Evolutionary conservation across 306 rosid species (phyloP), one percentile per base, ranked within the genome.

Genomic region (Quercus gilva): DNA sequence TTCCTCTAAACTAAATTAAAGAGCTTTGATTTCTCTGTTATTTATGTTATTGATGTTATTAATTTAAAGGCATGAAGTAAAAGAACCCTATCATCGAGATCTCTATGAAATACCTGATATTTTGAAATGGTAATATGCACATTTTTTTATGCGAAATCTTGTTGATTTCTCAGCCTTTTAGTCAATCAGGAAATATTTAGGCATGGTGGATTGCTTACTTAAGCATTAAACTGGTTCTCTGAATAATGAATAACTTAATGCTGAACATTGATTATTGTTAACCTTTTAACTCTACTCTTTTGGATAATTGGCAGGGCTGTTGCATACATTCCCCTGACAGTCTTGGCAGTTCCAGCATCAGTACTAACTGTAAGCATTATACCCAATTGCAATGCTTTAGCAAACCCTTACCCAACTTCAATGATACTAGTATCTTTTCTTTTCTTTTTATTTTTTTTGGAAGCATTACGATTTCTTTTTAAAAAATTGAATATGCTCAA

Each of bases 261-360:
- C 77, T 71, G 21, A 31, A 75, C 65, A 1, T 55, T 76, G 10
- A 61, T 23, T 33, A 14, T 56, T 58, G 7, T 23, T 53, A 29
- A 65, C 55, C 19, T 63, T 69, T 74, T 52, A 37, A 33, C 69
- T 19, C 41, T 52, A 17, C 57, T 79, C 74, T 59, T 20, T 76
- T 43, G 69, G 82, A 53, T 82, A 56, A 67, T 73, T 23, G 80
- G 69, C 96, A 94, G 97, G 91, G 89, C 89, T 20, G 71, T 84
- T 79, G 97, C 97, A 6, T 94, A 94, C 83, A 84, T 94, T 86
- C 98, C 98, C 56, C 77, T 94, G 86, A 94, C 98, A 5, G 73
- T 94, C 79, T 85, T 94, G 87, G 93, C 97, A 43, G 97, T 94
- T 78, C 98, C 98, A 26, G 97, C 98, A 61, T 87, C 97, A 64